Conservation (phyloP, 805 yeast genomes). For the Metschnikowia kunwiensis region DNA sequence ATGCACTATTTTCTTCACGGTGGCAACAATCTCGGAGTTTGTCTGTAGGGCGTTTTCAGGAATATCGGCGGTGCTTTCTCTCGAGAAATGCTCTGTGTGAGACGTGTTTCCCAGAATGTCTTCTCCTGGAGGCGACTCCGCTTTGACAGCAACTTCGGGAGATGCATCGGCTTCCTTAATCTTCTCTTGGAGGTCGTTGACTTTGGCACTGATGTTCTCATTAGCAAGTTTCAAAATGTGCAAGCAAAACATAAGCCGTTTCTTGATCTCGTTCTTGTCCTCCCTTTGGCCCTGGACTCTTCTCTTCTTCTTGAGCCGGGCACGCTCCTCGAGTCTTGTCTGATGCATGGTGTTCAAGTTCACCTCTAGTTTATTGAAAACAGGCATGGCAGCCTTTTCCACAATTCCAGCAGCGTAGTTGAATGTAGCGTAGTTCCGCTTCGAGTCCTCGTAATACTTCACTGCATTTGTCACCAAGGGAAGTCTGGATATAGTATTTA, state of each 20-base stretch:
- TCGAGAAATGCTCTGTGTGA: not conserved
- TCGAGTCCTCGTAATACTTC: slow-evolving; percentile 45
- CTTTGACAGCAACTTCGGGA: not conserved
- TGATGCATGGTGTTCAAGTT: slow-evolving; percentile 42
- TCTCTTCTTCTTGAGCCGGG: slow-evolving; percentile 15
- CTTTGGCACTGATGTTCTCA: slow-evolving; percentile 65
- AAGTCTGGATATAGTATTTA: slow-evolving; percentile 36
- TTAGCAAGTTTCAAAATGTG: slow-evolving; percentile 81
- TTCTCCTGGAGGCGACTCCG: not conserved
- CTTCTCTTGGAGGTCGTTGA: slow-evolving; percentile 53
- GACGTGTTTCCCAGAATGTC: not conserved
- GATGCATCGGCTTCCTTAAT: slow-evolving; percentile 43
- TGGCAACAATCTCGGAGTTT: slow-evolving; percentile 79
- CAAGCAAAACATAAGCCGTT: slow-evolving; percentile 71
- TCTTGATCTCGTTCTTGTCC: slow-evolving; percentile 57
- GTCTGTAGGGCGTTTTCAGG: slow-evolving; percentile 40
- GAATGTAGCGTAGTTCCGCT: slow-evolving; percentile 46
- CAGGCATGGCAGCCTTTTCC: slow-evolving; percentile 53
- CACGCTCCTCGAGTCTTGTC: slow-evolving; percentile 22
- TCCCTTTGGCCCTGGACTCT: slow-evolving; percentile 12
- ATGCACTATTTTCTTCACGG: slow-evolving; percentile 83
- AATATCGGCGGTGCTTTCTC: slow-evolving; percentile 5
- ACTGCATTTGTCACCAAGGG: slow-evolving; percentile 49
- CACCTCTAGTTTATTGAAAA: slow-evolving; percentile 47
- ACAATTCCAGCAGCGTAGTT: slow-evolving; percentile 61